Percentiles rank a stretch among this genome's conserved stretches.
phyloP scores from a whole-genome alignment of 2,329 filamentous ascomycete species.

The Cladosporium austrohemisphaericum region DNA sequence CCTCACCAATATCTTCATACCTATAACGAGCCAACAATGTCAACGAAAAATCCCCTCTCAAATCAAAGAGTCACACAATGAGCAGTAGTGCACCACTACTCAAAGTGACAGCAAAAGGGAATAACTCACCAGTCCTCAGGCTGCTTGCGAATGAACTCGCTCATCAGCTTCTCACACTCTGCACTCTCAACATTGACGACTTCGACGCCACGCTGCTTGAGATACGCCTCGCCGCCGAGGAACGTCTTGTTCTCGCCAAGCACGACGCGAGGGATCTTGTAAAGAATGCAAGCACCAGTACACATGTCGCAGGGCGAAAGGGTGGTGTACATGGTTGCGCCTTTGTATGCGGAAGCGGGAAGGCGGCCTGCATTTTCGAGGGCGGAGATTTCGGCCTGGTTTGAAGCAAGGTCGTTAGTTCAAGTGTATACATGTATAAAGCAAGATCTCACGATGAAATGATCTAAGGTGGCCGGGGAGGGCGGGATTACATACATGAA shows the following conservation, averaged over 20 bases:
- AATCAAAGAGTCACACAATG: not conserved
- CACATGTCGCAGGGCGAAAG: slow-evolving; percentile 79
- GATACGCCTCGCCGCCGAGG: slow-evolving; percentile 67
- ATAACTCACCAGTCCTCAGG: slow-evolving; percentile 58
- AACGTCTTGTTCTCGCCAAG: slow-evolving; percentile 76
- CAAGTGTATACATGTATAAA: not conserved
- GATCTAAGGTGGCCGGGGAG: not conserved
- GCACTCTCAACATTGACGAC: slow-evolving; percentile 66
- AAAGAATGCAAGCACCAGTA: slow-evolving; percentile 72
- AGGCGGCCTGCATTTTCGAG: slow-evolving; percentile 70
- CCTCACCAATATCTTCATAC: slow-evolving; percentile 39
- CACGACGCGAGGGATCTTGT: slow-evolving; percentile 69
- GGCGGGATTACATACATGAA: slow-evolving; percentile 54
- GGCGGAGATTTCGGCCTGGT: slow-evolving; percentile 70
- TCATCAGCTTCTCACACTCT: slow-evolving; percentile 66
- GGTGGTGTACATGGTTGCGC: slow-evolving; percentile 79
- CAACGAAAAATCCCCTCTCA: slow-evolving; percentile 16
- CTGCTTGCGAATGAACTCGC: slow-evolving; percentile 66
- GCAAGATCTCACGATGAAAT: too few relatives aligned
- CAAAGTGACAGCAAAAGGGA: not conserved
- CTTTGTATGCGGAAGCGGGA: slow-evolving; percentile 64
- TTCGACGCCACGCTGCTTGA: slow-evolving; percentile 65
- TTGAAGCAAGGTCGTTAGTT: not conserved
- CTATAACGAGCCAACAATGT: slow-evolving; percentile 23
- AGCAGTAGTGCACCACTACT: too few relatives aligned